Evolutionary conservation across 345 rosid genomes (phyloP), one percentile per base, ranked within the genome.

Genomic region (Brassica nigra): DNA sequence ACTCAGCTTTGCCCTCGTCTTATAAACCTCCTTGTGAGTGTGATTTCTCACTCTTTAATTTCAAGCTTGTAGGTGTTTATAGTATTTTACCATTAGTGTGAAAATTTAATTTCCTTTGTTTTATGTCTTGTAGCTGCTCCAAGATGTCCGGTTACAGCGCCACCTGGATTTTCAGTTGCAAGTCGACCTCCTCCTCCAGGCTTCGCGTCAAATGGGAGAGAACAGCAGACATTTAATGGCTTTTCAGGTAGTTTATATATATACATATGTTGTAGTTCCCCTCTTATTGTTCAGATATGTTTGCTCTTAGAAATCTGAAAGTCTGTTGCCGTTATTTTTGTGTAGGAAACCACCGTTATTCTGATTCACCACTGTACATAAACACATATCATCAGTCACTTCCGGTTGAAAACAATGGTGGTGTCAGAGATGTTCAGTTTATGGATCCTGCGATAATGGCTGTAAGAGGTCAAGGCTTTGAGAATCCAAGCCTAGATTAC

Each of bases 371-470:
- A 23, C 12, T 88, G 58, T 78, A 77, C 42, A 78, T 88, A 78
- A 93, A 85, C 86, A 78, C 87, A 58, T 86, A 85, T 70, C 88
- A 85, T 70, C 88, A 84, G 74, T 86, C 86, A 23, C 76, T 75
- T 34, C 72, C 80, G 30, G 4, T 72, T 64, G 93, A 86, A 58
- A 88, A 74, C 54, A 68, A 68, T 65, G 83, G 88, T 68, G 78
- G 86, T 75, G 73, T 82, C 12, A 89, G 83, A 20, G 94, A 93
- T 75, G 83, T 91, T 79, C 93, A 91, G 63, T 87, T 88, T 76
- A 86, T 89, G 85, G 99, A 93, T 87, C 96, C 99, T 76, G 99
- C 99, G 28, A 95, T 93, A 75, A 85, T 95, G 86, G 97, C 96
- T 1, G 98, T 91, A 78, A 23, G 27, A 23, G 98, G 98, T 66